A percentile compares a stretch with the other conserved stretches of the same genome.
These are phyloP conservation scores for Mycena rosella DNA, from an alignment of 768 basidiomycete genomes.

Conservation along the genomic window DNA sequence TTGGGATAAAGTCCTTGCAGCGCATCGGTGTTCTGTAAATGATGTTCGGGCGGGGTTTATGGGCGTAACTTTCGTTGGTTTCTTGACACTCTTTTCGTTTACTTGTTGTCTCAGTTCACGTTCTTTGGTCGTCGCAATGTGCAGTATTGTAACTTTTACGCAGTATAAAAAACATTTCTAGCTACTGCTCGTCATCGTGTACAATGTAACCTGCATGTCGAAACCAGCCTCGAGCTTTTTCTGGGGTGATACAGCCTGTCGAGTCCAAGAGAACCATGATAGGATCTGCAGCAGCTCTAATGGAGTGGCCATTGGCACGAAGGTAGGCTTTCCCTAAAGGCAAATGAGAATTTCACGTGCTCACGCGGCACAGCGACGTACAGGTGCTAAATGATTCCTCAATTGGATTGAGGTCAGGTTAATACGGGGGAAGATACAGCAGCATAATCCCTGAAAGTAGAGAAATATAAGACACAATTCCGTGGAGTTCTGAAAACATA, in stretches of 20 bases:
- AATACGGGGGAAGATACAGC: conserved; percentile 3
- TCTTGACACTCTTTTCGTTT: too few relatives aligned
- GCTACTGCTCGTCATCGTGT: too few relatives aligned
- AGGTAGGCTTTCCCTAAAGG: conserved; percentile 32
- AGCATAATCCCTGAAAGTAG: conserved; percentile 7
- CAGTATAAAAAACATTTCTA: too few relatives aligned
- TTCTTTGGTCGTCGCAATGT: too few relatives aligned
- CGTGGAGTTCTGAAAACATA: neutral
- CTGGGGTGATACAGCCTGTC: conserved; percentile 36
- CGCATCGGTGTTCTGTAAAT: too few relatives aligned
- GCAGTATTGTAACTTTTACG: too few relatives aligned
- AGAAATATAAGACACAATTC: neutral
- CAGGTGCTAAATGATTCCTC: conserved; percentile 13
- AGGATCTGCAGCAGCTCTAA: conserved; percentile 31
- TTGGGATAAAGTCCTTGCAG: too few relatives aligned
- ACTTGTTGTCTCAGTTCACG: too few relatives aligned
- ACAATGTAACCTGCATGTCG: conserved; percentile 42
- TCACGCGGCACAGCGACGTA: neutral
- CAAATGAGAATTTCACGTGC: too few relatives aligned
- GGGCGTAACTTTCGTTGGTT: too few relatives aligned
- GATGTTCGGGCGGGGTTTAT: too few relatives aligned
- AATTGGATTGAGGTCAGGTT: conserved; percentile 11
- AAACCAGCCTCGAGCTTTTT: conserved; percentile 39
- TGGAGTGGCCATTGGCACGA: conserved; percentile 15
- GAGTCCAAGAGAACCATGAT: conserved; percentile 28